These are phyloP conservation scores for Heliamphora pulchella DNA, from an alignment of 179 eudicot species.

Conservation along the genomic window DNA sequence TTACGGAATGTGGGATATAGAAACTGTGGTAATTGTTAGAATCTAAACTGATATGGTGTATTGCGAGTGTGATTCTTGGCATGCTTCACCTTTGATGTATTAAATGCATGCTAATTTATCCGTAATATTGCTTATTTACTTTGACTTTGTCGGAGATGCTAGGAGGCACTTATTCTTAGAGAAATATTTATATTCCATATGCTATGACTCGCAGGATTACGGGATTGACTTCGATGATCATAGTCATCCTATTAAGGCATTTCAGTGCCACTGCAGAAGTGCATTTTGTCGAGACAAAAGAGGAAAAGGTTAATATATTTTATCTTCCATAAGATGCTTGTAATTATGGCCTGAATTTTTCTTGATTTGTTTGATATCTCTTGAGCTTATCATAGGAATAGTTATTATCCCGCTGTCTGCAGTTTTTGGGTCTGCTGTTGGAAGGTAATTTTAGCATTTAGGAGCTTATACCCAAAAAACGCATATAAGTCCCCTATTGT, in stretches of 20 bases:
- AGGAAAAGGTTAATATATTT: constrained; percentile 14
- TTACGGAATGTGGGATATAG: not conserved
- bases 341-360: not conserved
- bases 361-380: not conserved
- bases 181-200: not conserved
- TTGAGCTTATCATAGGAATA: not conserved
- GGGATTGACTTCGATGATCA: constrained; percentile 36
- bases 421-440: not conserved
- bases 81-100: not conserved
- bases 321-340: not conserved
- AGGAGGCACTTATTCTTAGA: not conserved
- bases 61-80: not conserved
- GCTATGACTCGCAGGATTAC: constrained; percentile 32
- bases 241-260: constrained; percentile 33
- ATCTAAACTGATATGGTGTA: not conserved
- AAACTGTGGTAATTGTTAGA: not conserved
- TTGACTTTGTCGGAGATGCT: not conserved
- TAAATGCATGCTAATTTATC: not conserved
- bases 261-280: constrained; percentile 32
- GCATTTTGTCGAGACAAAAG: constrained; percentile 24
- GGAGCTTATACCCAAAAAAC: not conserved
- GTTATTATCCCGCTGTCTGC: not conserved
- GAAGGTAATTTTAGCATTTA: not conserved
- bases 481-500: not conserved
- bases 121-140: not conserved